Base-by-base conservation (phyloP, 768 basidiomycete genomes). In the Lentinus brumalis region DNA sequence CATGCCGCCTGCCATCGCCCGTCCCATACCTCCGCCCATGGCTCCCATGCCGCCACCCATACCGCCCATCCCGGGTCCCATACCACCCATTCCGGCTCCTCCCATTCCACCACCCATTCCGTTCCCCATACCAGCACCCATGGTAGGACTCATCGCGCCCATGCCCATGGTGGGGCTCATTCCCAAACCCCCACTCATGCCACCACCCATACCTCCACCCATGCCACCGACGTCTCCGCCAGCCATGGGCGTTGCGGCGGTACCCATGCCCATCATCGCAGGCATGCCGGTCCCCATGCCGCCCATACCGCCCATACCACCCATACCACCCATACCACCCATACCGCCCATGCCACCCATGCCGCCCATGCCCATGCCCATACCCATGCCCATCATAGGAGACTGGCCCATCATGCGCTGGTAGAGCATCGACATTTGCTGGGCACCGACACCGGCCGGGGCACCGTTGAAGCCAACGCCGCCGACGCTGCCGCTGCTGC, bases 341-440 rank as follows among this genome's bases (percentile, higher is more conserved):
- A 66, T 64, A 38, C 61, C 59, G 21, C 21, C 21, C 21, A 26
- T 26, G 21, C 21, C 69, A 21, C 69, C 75, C 52, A 69, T 71
- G 6, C 67, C 69, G 29, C 38, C 40, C 63, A 64, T 62, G 29
- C 59, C 59, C 29, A 66, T 67, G 60, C 61, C 61, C 70, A 80
- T 82, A 2, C 81, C 80, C 66, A 67, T 70, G 62, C 67, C 67
- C 60, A 68, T 66, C 67, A 68, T 68, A 2, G 67, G 67, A 11
- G 51, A 50, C 51, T 70, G 69, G 53, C 73, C 71, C 84, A 87
- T 87, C 95, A 98, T 96, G 68, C 92, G 89, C 47, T 94, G 93
- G 75, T 96, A 98, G 58, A 97, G 85, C 63, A 90, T 86, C 0
- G 94, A 92, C 71, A 98, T 87, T 2, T 92, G 92, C 66, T 94